Evolutionary conservation across 768 basidiomycete species (phyloP).

Genomic region (Coprinopsis strossmayeri): DNA sequence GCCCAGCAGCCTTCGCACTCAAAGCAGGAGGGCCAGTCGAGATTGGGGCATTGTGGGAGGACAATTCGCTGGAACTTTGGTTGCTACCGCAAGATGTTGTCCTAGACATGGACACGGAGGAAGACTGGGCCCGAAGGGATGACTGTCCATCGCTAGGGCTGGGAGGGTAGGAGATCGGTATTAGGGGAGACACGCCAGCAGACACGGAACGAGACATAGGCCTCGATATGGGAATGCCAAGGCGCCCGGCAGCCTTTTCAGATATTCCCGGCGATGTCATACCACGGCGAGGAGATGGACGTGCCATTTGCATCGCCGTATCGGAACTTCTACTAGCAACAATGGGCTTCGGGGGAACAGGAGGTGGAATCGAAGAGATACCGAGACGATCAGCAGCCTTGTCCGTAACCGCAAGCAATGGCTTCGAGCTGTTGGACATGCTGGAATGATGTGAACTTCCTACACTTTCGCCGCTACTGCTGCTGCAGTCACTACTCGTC

Average conservation of each 20-base stretch:
- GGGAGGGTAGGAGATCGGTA: too few relatives aligned
- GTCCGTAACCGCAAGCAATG: conserved; percentile 15
- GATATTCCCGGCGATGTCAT: neutral
- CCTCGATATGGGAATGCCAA: conserved; percentile 13
- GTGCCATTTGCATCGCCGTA: neutral
- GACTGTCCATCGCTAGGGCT: too few relatives aligned
- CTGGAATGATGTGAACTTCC: neutral
- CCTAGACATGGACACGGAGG: neutral
- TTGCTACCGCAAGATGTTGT: neutral
- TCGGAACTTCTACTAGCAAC: neutral
- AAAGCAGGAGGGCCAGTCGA: conserved; percentile 13
- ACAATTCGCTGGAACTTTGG: conserved; percentile 2
- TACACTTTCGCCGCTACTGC: neutral
- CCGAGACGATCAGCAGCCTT: conserved; percentile 21
- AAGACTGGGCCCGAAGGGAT: neutral
- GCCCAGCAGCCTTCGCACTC: conserved; percentile 35
- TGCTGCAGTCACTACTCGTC: neutral
- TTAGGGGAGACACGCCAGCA: too few relatives aligned
- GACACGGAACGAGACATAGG: neutral
- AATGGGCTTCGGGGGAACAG: conserved; percentile 7
- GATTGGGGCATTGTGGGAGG: neutral
- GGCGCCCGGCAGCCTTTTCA: neutral
- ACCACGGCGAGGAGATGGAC: neutral
- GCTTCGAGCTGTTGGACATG: conserved; percentile 11
- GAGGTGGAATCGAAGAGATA: conserved; percentile 5